Conservation (phyloP, 139 green algal genomes). For the Spirogloea muscicola region DNA sequence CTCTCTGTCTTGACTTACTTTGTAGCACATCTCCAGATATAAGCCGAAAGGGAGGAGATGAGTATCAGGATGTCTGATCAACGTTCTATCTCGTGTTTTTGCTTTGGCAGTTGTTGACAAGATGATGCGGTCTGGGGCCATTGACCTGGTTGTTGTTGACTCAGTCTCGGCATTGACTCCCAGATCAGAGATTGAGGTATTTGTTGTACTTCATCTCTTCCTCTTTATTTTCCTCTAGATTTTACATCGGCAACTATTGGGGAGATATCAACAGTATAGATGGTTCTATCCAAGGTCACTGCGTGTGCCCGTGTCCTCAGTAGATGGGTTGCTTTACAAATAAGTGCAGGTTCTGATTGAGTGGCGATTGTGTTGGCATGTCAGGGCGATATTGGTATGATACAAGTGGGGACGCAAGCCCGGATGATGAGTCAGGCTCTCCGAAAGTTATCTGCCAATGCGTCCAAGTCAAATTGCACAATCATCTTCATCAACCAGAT, state of each 20-base stretch:
- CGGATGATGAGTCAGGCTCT: slow-evolving; percentile 88
- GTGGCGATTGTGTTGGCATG: neutral
- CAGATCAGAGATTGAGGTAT: slow-evolving; percentile 80
- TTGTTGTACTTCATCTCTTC: slow-evolving; percentile 3
- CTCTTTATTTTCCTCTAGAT: neutral
- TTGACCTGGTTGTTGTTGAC: slow-evolving; percentile 91
- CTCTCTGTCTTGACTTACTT: neutral
- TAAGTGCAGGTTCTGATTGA: neutral
- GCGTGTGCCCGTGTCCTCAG: neutral
- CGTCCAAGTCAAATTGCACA: slow-evolving; percentile 69
- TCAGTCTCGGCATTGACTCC: slow-evolving; percentile 87
- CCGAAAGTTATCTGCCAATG: slow-evolving; percentile 81
- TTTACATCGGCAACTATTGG: no score
- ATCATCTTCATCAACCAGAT: slow-evolving; percentile 95
- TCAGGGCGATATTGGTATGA: slow-evolving; percentile 30
- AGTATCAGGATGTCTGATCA: neutral
- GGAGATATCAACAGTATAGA: no score
- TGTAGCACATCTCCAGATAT: neutral
- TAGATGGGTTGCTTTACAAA: neutral
- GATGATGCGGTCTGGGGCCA: slow-evolving; percentile 60
- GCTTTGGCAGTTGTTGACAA: slow-evolving; percentile 65
- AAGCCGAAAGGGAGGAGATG: neutral
- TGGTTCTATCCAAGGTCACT: no score
- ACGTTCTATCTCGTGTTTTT: neutral
- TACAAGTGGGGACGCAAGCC: slow-evolving; percentile 78